Evolutionary conservation across 2,329 filamentous ascomycete genomes (phyloP), one percentile per base, ranked within the genome.

Genomic region (Beauveria brongniartii): DNA sequence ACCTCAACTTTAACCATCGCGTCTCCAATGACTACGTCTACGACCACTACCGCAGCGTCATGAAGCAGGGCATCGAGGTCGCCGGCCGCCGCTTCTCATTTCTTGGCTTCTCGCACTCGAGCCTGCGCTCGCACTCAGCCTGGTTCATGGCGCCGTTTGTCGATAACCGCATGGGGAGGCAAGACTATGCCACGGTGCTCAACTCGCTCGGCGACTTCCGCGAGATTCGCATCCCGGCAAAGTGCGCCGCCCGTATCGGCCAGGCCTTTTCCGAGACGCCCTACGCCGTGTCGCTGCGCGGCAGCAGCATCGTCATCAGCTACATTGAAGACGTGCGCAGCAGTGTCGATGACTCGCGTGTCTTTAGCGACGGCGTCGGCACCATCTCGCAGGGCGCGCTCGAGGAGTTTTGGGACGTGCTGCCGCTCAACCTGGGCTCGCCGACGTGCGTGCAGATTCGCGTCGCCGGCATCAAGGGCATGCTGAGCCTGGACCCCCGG

Each of bases 281-380:
- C 2, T 85, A 79, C 47, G 82, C 88, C 0, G 74, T 92, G 0
- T 70, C 78, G 0, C 71, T 87, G 16, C 34, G 71, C 40, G 72
- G 74, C 57, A 66, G 70, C 16, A 63, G 64, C 0, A 78, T 81
- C 57, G 66, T 24, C 1, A 66, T 71, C 6, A 54, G 63, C 0
- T 50, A 63, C 1, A 78, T 86, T 0, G 64, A 69, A 0, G 85
- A 90, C 62, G 75, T 90, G 1, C 75, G 80, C 62, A 81, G 75
- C 2, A 48, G 54, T 0, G 48, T 46, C 18, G 74, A 77, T 37
- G 72, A 80, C 12, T 75, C 72, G 0, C 80, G 85, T 5, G 79
- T 86, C 0, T 95, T 94, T 69, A 92, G 88, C 63, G 91, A 94
- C 68, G 91, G 91, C 1, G 87, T 90, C 1, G 91, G 91, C 0